A percentile compares a stretch with the other conserved stretches of the same genome.
These are phyloP conservation scores for Anisodus acutangulus DNA, from an alignment of 257 asterid species.

Conservation along the genomic window DNA sequence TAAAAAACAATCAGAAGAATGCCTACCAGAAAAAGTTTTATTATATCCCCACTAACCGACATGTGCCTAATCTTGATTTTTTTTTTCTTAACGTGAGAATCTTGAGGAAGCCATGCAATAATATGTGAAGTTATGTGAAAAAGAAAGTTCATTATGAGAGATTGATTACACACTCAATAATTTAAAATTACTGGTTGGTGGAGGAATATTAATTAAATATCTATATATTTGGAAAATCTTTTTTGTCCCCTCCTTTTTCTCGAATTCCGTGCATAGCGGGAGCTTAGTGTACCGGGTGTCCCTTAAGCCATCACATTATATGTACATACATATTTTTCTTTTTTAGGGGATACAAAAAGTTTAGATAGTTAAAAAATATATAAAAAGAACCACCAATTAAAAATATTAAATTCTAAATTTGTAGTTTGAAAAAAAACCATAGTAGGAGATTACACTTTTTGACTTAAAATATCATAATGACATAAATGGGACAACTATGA, in stretches of 20 bases:
- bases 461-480: too few species aligned
- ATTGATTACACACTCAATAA: conserved; percentile 10
- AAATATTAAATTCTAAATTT: too few species aligned
- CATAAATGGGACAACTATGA: neutral
- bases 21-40: neutral
- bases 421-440: too few species aligned
- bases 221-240: neutral
- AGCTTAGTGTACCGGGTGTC: too few species aligned
- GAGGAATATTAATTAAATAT: neutral
- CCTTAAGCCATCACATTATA: neutral
- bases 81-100: neutral
- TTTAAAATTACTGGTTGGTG: conserved; percentile 18
- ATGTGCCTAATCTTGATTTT: conserved; percentile 18
- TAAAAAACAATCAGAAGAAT: conserved; percentile 22
- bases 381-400: too few species aligned
- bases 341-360: neutral
- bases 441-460: too few species aligned
- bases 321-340: neutral
- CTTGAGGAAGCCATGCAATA: neutral
- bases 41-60: conserved; percentile 24
- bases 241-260: neutral
- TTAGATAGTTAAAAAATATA: too few species aligned
- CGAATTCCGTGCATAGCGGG: too few species aligned
- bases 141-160: neutral
- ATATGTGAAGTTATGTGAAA: conserved; percentile 12